Evolutionary conservation across 441 rosid species (phyloP).

Genomic region (Populus hybrid): DNA sequence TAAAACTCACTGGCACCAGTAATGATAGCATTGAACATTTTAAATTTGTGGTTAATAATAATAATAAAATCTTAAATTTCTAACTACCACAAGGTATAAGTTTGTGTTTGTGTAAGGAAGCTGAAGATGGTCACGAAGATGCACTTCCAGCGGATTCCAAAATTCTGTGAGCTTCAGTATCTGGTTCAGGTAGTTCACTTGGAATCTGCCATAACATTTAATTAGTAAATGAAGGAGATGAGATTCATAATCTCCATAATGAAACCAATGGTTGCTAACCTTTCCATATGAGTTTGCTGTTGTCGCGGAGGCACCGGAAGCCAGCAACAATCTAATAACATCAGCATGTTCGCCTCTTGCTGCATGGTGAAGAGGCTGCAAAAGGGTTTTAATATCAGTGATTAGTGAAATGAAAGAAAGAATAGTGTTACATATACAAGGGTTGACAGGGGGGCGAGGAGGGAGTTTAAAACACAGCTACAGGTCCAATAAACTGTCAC

Average conservation of each 20-base stretch:
- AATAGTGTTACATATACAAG: background rate
- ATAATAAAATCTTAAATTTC: slow-evolving; percentile 7
- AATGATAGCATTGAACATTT: background rate
- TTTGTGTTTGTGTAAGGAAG: background rate
- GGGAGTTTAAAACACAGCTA: background rate
- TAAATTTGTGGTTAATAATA: background rate
- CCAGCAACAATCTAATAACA: slow-evolving; percentile 61
- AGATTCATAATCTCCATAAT: background rate
- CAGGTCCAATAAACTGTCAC: background rate
- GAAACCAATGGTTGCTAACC: slow-evolving; percentile 36
- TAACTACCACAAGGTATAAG: background rate
- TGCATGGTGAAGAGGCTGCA: slow-evolving; percentile 93
- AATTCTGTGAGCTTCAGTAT: slow-evolving; percentile 58
- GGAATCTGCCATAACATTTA: slow-evolving; percentile 52
- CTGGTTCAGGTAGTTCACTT: slow-evolving; percentile 62
- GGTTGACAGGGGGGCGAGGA: background rate
- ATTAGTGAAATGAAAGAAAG: background rate
- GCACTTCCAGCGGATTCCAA: slow-evolving; percentile 48
- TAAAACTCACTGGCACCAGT: too few relatives aligned
- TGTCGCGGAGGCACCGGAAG: slow-evolving; percentile 67
- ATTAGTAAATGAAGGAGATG: slow-evolving; percentile 8
- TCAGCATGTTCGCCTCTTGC: slow-evolving; percentile 83
- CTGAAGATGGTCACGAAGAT: slow-evolving; percentile 14
- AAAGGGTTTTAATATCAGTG: slow-evolving; percentile 4
- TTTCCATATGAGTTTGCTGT: slow-evolving; percentile 52